These are phyloP conservation scores for Amauroascus verrucosus DNA, from an alignment of 2,329 filamentous ascomycete genomes.

Conservation along the genomic window DNA sequence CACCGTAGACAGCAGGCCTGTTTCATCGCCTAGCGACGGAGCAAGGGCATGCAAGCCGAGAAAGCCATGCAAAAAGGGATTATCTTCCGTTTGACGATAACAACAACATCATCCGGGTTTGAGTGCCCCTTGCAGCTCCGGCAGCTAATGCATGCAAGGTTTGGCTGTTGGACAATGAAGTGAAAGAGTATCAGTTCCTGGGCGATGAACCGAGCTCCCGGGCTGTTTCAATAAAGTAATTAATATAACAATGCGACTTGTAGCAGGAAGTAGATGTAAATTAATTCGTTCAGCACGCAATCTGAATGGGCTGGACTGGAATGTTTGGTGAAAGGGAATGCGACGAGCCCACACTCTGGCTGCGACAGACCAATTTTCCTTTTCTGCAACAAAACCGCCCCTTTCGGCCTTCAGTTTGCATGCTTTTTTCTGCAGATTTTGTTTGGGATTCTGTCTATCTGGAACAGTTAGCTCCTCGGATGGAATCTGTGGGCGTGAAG, in stretches of 20 bases:
- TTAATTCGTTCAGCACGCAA: neutral
- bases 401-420: neutral
- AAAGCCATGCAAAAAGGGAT: neutral
- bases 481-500: too few relatives aligned
- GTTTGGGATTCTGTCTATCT: constrained; percentile 10
- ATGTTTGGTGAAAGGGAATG: neutral
- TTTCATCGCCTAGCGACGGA: neutral
- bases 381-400: neutral
- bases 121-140: neutral
- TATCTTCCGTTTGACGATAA: neutral
- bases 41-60: neutral
- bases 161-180: neutral
- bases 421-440: neutral
- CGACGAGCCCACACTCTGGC: neutral
- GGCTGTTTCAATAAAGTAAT: neutral
- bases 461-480: constrained; percentile 5
- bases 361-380: neutral
- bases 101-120: neutral
- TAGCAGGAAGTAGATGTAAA: neutral
- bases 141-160: neutral
- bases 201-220: neutral
- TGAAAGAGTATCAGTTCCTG: neutral
- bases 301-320: neutral
- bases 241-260: too few relatives aligned
- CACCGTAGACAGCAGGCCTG: too few relatives aligned